These are phyloP conservation scores for Penicillium robsamsonii DNA, from an alignment of 495 filamentous ascomycete species.

Conservation along the genomic window DNA sequence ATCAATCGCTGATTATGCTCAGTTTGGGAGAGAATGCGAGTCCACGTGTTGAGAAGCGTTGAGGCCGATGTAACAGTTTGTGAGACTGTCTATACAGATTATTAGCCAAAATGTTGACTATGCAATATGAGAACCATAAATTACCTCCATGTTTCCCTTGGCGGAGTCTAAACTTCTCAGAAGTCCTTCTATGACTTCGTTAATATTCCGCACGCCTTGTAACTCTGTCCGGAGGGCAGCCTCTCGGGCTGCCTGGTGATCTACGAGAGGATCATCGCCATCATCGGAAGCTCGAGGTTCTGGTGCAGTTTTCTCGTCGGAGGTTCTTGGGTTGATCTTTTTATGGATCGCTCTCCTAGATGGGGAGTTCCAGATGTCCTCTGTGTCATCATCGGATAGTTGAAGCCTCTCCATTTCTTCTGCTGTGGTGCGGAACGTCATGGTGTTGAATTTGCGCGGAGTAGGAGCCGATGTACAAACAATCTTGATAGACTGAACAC, in stretches of 20 bases:
- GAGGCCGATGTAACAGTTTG: constrained; percentile 84
- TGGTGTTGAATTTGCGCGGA: constrained; percentile 21
- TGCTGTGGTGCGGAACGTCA: constrained; percentile 40
- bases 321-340: constrained; percentile 15
- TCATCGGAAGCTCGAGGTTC: constrained; percentile 38
- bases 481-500: background rate
- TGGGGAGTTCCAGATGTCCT: constrained; percentile 73
- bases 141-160: constrained; percentile 88
- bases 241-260: constrained; percentile 69
- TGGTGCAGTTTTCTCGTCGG: constrained; percentile 41
- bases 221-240: constrained; percentile 72
- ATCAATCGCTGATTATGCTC: constrained; percentile 95
- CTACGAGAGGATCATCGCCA: constrained; percentile 54
- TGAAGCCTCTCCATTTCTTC: constrained; percentile 51
- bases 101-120: constrained; percentile 8
- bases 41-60: constrained; percentile 93
- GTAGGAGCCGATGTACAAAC: constrained; percentile 4
- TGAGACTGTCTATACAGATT: constrained; percentile 65
- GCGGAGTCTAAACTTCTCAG: constrained; percentile 77
- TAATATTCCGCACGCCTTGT: constrained; percentile 78
- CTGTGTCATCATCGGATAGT: constrained; percentile 62
- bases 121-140: constrained; percentile 1
- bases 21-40: constrained; percentile 89
- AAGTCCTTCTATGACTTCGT: constrained; percentile 80
- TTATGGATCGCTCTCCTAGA: constrained; percentile 43